Conservation (phyloP, 805 yeast genomes). For the Metschnikowia arizonensis region DNA sequence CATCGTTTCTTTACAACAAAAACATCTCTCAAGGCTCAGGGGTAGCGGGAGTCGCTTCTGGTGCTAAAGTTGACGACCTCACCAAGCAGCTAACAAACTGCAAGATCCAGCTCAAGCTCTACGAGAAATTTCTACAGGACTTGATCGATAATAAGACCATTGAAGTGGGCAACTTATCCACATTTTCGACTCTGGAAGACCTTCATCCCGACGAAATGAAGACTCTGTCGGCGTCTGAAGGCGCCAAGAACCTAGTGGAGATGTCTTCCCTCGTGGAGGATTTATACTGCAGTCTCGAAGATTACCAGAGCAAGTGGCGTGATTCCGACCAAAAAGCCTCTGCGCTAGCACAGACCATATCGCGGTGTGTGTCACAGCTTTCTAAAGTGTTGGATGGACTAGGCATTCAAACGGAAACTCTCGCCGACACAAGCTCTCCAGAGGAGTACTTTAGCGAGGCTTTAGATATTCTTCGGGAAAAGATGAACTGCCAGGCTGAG, state of each 20-base stretch:
- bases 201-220: constrained; percentile 14
- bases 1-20: constrained; percentile 7
- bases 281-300: constrained; percentile 33
- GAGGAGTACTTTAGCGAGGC: constrained; percentile 6
- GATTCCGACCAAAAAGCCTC: constrained; percentile 18
- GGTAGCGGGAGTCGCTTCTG: constrained; percentile 7
- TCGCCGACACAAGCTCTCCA: not conserved
- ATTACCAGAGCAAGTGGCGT: constrained; percentile 29
- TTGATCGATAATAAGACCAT: constrained; percentile 23
- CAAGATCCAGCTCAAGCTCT: constrained; percentile 35
- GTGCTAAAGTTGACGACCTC: constrained; percentile 16
- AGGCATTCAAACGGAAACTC: constrained; percentile 6
- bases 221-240: not conserved
- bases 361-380: constrained; percentile 18
- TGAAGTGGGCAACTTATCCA: constrained; percentile 21
- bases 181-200: constrained; percentile 14
- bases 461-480: constrained; percentile 2
- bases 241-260: constrained; percentile 30
- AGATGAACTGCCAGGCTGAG: not conserved
- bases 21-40: constrained; percentile 8
- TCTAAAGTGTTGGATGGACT: constrained; percentile 16
- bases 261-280: constrained; percentile 36
- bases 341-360: constrained; percentile 6
- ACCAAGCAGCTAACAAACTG: constrained; percentile 30
- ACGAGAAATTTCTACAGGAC: constrained; percentile 38